phyloP scores from a whole-genome alignment of 257 asterid genomes.

The Scutellaria minor region DNA sequence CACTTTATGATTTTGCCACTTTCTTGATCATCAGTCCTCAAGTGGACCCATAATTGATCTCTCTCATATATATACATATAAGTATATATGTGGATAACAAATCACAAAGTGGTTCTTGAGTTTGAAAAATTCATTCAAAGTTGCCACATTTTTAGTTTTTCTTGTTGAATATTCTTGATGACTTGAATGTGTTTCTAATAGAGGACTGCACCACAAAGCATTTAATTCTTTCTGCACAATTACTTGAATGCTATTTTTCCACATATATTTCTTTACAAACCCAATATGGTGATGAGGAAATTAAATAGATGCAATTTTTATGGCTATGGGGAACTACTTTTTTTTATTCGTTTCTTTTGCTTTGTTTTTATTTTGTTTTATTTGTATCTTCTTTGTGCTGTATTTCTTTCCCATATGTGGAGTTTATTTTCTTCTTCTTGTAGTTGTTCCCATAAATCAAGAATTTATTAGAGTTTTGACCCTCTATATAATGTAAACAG shows the following conservation, averaged over 20 bases:
- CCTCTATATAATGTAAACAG: too few relatives aligned
- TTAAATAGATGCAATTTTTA: background rate
- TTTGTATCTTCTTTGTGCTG: too few relatives aligned
- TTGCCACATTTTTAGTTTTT: background rate
- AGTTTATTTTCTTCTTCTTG: too few relatives aligned
- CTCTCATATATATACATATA: background rate
- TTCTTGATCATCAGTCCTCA: constrained; percentile 28
- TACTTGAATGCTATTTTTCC: constrained; percentile 34
- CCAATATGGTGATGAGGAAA: background rate
- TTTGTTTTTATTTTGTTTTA: too few relatives aligned
- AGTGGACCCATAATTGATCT: constrained; percentile 27
- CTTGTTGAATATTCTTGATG: constrained; percentile 37
- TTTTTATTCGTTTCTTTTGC: too few relatives aligned
- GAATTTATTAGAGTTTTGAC: too few relatives aligned
- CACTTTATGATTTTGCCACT: constrained; percentile 35
- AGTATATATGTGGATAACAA: constrained; percentile 14
- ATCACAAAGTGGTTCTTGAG: constrained; percentile 25
- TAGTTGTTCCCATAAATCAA: too few relatives aligned
- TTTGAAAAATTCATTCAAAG: constrained; percentile 32
- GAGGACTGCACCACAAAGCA: constrained; percentile 19
- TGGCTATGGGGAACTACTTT: too few relatives aligned
- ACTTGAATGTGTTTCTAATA: constrained; percentile 28
- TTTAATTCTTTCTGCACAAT: constrained; percentile 34
- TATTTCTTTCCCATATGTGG: too few relatives aligned
- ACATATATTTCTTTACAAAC: background rate